These are phyloP conservation scores for Cephalotrichum gorgonifer DNA, from an alignment of 2,329 filamentous ascomycete genomes.

Conservation along the genomic window DNA sequence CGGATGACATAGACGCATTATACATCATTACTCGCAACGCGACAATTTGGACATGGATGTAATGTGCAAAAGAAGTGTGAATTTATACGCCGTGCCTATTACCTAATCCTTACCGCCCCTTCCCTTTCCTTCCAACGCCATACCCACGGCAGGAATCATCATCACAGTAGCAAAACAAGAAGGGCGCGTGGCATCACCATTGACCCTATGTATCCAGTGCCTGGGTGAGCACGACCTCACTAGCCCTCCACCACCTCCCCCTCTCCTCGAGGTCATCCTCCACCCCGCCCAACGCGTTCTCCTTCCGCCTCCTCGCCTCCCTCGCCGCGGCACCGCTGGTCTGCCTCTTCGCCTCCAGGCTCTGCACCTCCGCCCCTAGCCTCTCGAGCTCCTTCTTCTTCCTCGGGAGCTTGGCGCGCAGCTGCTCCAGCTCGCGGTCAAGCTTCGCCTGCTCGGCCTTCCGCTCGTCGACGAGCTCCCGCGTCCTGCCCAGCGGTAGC, in stretches of 20 bases:
- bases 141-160: no score
- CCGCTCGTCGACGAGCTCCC: slow-evolving; percentile 38
- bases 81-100: no score
- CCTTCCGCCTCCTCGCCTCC: slow-evolving; percentile 59
- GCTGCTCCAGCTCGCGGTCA: slow-evolving; percentile 52
- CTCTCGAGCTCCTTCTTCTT: slow-evolving; percentile 59
- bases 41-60: no score
- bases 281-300: slow-evolving; percentile 53
- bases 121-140: no score
- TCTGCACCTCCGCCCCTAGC: slow-evolving; percentile 56
- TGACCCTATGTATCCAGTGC: slow-evolving; percentile 51
- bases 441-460: slow-evolving; percentile 43
- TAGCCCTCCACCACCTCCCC: slow-evolving; percentile 64
- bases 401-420: slow-evolving; percentile 51
- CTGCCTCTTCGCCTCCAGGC: slow-evolving; percentile 56
- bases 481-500: slow-evolving; percentile 47
- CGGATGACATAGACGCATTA: no score
- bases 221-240: slow-evolving; percentile 51
- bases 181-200: slow-evolving; percentile 13
- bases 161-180: not conserved
- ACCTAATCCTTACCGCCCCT: no score
- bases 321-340: slow-evolving; percentile 57
- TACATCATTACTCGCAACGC: no score
- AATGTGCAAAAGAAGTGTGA: no score
- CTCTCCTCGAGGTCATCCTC: slow-evolving; percentile 67